Percentiles rank a stretch among this genome's conserved stretches.
phyloP scores from a whole-genome alignment of 768 basidiomycete genomes.

The Trametes cubensis region DNA sequence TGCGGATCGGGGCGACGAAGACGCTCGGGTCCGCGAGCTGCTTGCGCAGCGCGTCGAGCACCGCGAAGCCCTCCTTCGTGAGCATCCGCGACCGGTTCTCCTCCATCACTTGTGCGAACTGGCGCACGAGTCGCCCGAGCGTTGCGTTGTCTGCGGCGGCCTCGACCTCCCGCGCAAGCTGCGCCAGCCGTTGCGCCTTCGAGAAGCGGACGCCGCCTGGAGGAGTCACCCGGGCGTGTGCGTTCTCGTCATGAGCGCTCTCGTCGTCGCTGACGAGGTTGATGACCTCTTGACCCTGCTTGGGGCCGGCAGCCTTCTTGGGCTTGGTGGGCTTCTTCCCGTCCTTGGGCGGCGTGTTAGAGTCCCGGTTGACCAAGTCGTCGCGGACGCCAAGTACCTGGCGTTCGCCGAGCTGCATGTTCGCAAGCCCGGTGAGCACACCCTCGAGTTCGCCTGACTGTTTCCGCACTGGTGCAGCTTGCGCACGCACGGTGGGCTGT shows the following conservation, averaged over 20 bases:
- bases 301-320: background rate
- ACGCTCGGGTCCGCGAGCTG: constrained; percentile 72
- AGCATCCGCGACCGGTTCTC: constrained; percentile 65
- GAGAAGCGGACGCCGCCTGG: constrained; percentile 39
- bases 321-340: constrained; percentile 3
- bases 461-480: constrained; percentile 15
- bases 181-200: constrained; percentile 57
- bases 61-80: constrained; percentile 70
- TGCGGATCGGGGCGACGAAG: constrained; percentile 57
- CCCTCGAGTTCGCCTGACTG: constrained; percentile 49
- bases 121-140: constrained; percentile 55
- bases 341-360: constrained; percentile 33
- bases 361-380: constrained; percentile 46
- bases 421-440: constrained; percentile 60
- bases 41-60: constrained; percentile 70
- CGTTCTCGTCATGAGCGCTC: constrained; percentile 36
- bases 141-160: constrained; percentile 55
- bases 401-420: constrained; percentile 57
- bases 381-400: constrained; percentile 49
- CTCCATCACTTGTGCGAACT: constrained; percentile 66
- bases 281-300: constrained; percentile 25
- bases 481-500: constrained; percentile 28
- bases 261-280: constrained; percentile 39
- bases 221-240: constrained; percentile 31
- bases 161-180: constrained; percentile 46